These are phyloP conservation scores for Brettanomyces anomalus DNA, from an alignment of 805 yeast genomes.

Conservation along the genomic window DNA sequence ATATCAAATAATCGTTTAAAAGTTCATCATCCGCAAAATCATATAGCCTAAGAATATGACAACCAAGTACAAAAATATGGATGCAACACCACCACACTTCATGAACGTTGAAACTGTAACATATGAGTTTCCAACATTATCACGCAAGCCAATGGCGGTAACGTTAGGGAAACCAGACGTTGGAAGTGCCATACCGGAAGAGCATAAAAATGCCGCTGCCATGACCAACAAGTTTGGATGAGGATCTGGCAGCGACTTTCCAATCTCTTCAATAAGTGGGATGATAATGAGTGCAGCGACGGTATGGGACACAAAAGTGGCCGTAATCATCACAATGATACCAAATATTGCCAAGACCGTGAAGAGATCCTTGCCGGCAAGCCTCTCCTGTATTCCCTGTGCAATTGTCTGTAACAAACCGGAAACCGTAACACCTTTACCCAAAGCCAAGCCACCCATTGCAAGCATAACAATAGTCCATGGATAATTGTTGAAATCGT, in stretches of 20 bases:
- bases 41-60: conserved; percentile 75
- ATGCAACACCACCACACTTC: conserved; percentile 83
- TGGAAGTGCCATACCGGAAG: conserved; percentile 96
- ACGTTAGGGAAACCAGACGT: conserved; percentile 98
- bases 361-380: conserved; percentile 62
- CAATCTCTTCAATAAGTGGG: conserved; percentile 86
- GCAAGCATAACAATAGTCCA: conserved; percentile 96
- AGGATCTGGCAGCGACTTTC: conserved; percentile 63
- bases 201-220: conserved; percentile 62
- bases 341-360: conserved; percentile 76
- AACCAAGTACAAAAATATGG: conserved; percentile 62
- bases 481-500: conserved; percentile 90
- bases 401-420: conserved; percentile 83
- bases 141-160: conserved; percentile 91
- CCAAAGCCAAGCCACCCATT: conserved; percentile 96
- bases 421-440: conserved; percentile 89
- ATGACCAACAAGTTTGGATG: conserved; percentile 78
- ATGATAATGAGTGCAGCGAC: conserved; percentile 92
- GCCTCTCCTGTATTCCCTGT: conserved; percentile 47
- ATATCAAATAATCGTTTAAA: conserved; percentile 21
- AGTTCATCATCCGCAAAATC: conserved; percentile 51
- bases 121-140: conserved; percentile 86
- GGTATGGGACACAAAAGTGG: conserved; percentile 94
- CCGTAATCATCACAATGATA: conserved; percentile 67
- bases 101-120: conserved; percentile 81